Evolutionary conservation across 1,139 yeast genomes (phyloP), one percentile per base, ranked within the genome.

Genomic region (Scheffersomyces segobiensis): DNA sequence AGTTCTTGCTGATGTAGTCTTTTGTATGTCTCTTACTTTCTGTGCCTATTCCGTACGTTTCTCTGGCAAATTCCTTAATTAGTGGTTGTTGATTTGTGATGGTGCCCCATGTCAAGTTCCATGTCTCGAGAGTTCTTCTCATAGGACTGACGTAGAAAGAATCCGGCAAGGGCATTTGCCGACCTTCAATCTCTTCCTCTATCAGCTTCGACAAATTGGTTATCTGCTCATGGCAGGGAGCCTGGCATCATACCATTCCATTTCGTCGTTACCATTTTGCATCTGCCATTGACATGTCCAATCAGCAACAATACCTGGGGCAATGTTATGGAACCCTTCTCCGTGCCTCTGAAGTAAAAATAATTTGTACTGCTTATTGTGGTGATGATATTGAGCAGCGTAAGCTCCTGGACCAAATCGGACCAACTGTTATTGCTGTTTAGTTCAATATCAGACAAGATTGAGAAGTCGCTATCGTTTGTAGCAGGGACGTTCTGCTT

Each of bases 341-440:
- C 80, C 81, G 58, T 79, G 83, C 61, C 83, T 70, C 52, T 76
- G 81, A 17, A 76, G 62, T 48, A 75, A 75, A 18, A 79, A 62
- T n/a, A 78, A 63, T 58, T 78, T 78, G 55, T 57, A 61, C 20
- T 32, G 18, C 39, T 55, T 50, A 18, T 48, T 17, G 10, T 46
- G 48, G 49, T 49, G 24, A 19, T 57, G 47, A 3, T 19, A 57
- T 64, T 64, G 53, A 56, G 47, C 5, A 47, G 55, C 2, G 48
- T 10, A n/a, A 63, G 26, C 7, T 61, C 55, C n/a, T 52, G 20
- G 4, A 56, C 54, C 5, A 65, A 54, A 51, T 63, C 56, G 20
- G 57, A 49, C 76, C 76, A 73, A 0, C 69, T 57, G 14, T 56
- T 57, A 46, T 60, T 59, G 32, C 57, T 42, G 22, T 66, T 56